Evolutionary conservation across 169 alveolate species (phyloP), one percentile per base, ranked within the genome.

Genomic region (Eimeria sp.): DNA sequence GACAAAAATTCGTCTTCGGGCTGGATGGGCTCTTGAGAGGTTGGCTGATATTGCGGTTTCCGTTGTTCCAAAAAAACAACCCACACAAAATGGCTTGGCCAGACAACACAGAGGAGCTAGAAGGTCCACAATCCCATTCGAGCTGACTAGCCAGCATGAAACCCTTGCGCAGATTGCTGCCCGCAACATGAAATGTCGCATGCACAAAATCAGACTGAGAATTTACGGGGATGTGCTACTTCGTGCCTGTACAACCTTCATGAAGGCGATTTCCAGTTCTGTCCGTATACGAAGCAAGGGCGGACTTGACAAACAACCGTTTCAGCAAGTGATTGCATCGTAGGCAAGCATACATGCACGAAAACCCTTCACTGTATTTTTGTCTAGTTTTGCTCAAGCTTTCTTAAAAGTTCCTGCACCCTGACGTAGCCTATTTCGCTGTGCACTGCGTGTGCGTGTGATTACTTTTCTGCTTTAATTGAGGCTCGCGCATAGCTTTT

Each of bases 111-210:
- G 80, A 27, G 93, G 82, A 0, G 93, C 66, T 23, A 87, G 93
- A 6, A 87, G 83, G 58, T 87, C 93, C 62, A 87, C 93, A 9
- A 87, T 18, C 52, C 93, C 93, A 16, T 87, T 82, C 10, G 93
- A 87, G 56, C 83, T 64, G 43, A 64, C 66, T 46, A 87, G 49
- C 93, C 93, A 87, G 82, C 93, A 87, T 10, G 93, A 87, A 6
- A 87, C 93, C 82, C 93, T 62, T 52, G 80, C 82, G 33, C 83
- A 72, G 74, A 87, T 87, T 18, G 93, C 93, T 87, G 93, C 72
- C 68, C 93, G 33, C 93, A 87, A 9, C 77, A 54, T 37, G 56
- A 83, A 58, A 52, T 16, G 25, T 0, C 71, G 90, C 90, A 83
- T 23, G 25, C 77, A 18, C 60, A 83, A 58, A 14, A 58, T 6